Base-by-base conservation (phyloP, 192 early-diverging fungal species). In the Umbelopsis isabellina region DNA sequence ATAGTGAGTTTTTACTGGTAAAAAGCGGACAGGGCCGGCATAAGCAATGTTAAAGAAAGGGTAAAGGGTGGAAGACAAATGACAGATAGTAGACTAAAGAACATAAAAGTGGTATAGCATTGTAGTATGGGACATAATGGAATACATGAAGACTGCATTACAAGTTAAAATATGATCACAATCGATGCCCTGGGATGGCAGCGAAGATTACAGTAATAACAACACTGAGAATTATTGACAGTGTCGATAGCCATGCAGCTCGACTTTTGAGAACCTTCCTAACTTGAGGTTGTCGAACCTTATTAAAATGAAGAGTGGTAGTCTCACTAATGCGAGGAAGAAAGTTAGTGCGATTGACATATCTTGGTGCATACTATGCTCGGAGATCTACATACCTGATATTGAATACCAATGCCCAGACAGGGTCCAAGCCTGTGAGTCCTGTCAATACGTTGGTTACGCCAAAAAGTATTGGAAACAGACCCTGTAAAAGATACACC, bases 341-440 rank as follows among this genome's bases (percentile, higher is more conserved):
- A 20, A 41, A 25, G 16, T 1, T 7, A 35, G 55, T 16, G 8
- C 11, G 51, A 3, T 52, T 52, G 21, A 49, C n/a, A 25, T 27
- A 12, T 48, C 15, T 49, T 22, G 45, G 47, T 64, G 16, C 8
- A 55, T 12, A 23, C 45, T 23, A 20, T 66, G 58, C 21, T 22
- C 9, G 20, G 41, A 9, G 11, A 30, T 2, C 15, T 10, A 1
- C 65, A 67, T 67, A 76, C 79, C 79, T 80, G n/a, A 70, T 50
- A 51, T 76, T 76, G 33, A 80, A 80, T 15, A 80, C 21, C 10
- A 80, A 22, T 8, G 76, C 79, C 79, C 79, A 80, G n/a, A 80
- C 33, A 4, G 82, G 82, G 50, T 80, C 76, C 9, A 83, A 27
- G 30, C 75, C 80, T 46, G 76, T 78, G 12, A 75, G 64, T 49